Percentiles rank a stretch among this genome's conserved stretches.
Conservation (phyloP, 129 eudicot species). For the Escallonia herrerae region DNA sequence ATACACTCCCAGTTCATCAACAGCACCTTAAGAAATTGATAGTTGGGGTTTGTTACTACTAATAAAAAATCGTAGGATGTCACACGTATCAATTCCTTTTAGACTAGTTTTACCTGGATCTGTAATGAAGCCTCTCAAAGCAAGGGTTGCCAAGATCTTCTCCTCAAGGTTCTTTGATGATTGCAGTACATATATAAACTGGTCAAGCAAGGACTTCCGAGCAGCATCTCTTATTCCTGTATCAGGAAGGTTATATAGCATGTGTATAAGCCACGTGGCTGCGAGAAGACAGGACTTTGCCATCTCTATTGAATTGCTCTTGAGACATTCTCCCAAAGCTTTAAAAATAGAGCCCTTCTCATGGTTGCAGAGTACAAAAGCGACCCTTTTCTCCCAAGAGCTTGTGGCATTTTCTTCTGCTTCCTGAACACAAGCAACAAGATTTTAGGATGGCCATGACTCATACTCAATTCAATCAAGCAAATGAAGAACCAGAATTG, state of each 20-base stretch:
- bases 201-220: constrained; percentile 56
- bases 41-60: constrained; percentile 10
- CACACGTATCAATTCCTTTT: background rate
- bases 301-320: constrained; percentile 58
- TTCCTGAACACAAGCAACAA: constrained; percentile 26
- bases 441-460: background rate
- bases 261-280: constrained; percentile 73
- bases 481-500: background rate
- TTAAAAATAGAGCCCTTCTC: constrained; percentile 61
- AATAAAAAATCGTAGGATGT: background rate
- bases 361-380: constrained; percentile 70
- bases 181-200: constrained; percentile 52
- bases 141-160: constrained; percentile 66
- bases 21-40: constrained; percentile 37
- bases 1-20: constrained; percentile 49
- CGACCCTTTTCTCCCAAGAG: constrained; percentile 65
- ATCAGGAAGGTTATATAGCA: constrained; percentile 61
- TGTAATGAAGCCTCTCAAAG: constrained; percentile 56
- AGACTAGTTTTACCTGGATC: constrained; percentile 48
- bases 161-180: constrained; percentile 70
- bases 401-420: constrained; percentile 55
- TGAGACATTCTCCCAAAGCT: constrained; percentile 60
- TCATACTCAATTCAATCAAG: background rate
- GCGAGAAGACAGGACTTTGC: constrained; percentile 50
- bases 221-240: constrained; percentile 61